A percentile compares a stretch with the other conserved stretches of the same genome.
These are phyloP conservation scores for Torulaspora globosa DNA, from an alignment of 1,139 yeast species.

Conservation along the genomic window DNA sequence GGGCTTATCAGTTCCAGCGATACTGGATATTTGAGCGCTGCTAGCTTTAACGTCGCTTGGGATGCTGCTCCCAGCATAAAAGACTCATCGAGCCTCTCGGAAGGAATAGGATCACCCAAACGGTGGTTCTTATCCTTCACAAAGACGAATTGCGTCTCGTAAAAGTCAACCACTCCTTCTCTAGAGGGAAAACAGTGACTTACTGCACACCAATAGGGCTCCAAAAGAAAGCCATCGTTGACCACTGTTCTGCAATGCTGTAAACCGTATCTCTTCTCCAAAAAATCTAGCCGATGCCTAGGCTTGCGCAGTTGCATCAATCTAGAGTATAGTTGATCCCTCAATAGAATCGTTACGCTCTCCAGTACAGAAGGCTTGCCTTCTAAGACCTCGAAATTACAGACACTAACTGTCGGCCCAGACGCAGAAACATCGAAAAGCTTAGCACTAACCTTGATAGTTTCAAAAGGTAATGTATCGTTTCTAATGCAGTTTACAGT, in stretches of 20 bases:
- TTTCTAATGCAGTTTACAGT: conserved; percentile 12
- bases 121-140: conserved; percentile 15
- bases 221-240: conserved; percentile 17
- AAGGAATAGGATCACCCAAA: not conserved
- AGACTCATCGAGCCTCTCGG: not conserved
- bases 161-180: conserved; percentile 26
- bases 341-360: conserved; percentile 20
- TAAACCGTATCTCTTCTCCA: conserved; percentile 24
- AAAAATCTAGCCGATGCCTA: conserved; percentile 22
- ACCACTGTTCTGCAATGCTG: conserved; percentile 20
- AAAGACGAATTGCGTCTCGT: conserved; percentile 24
- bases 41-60: conserved; percentile 1
- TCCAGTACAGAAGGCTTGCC: conserved; percentile 19
- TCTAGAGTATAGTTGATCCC: conserved; percentile 23
- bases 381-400: conserved; percentile 16
- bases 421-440: conserved; percentile 5
- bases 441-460: conserved; percentile 16
- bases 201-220: conserved; percentile 22
- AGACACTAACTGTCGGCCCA: conserved; percentile 17
- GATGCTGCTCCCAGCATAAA: conserved; percentile 1
- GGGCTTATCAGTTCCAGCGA: conserved; percentile 17
- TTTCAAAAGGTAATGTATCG: conserved; percentile 13
- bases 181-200: conserved; percentile 19
- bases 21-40: conserved; percentile 18
- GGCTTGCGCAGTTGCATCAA: conserved; percentile 16